A percentile compares a stretch with the other conserved stretches of the same genome.
Conservation (phyloP, 2,329 filamentous ascomycete species). For the Penicillium brasilianum region DNA sequence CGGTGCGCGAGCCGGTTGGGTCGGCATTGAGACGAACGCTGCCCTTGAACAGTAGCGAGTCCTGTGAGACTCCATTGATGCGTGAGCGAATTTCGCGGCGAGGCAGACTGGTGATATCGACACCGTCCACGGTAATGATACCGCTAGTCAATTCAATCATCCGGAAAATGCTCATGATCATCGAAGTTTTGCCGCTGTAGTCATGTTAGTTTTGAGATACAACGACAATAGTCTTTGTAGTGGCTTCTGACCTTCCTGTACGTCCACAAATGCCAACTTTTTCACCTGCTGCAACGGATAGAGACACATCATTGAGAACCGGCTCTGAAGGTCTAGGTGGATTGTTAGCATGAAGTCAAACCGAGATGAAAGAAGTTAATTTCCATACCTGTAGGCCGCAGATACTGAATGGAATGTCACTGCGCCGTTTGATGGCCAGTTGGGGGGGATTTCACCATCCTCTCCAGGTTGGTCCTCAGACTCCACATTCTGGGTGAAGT, state of each 20-base stretch:
- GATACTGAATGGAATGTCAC: slow-evolving; percentile 53
- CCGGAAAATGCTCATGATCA: slow-evolving; percentile 49
- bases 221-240: not conserved
- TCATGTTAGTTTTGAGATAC: slow-evolving; percentile 6
- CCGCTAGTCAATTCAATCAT: slow-evolving; percentile 50
- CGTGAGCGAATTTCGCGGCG: slow-evolving; percentile 47
- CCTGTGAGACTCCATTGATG: slow-evolving; percentile 52
- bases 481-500: slow-evolving; percentile 54
- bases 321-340: slow-evolving; percentile 33
- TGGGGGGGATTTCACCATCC: slow-evolving; percentile 42
- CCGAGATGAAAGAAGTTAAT: not conserved
- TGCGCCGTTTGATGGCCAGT: slow-evolving; percentile 51
- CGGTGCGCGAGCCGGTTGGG: slow-evolving; percentile 38
- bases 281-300: slow-evolving; percentile 51
- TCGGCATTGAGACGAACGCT: slow-evolving; percentile 48
- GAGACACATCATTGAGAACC: slow-evolving; percentile 53
- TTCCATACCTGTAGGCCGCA: slow-evolving; percentile 50
- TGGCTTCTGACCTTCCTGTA: slow-evolving; percentile 41
- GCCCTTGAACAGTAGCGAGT: slow-evolving; percentile 49
- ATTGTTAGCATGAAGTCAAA: slow-evolving; percentile 18
- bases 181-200: slow-evolving; percentile 50
- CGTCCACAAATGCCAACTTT: slow-evolving; percentile 50
- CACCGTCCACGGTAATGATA: slow-evolving; percentile 49
- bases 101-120: slow-evolving; percentile 48
- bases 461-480: slow-evolving; percentile 53